Evolutionary conservation across 2,329 filamentous ascomycete genomes (phyloP), one percentile per base, ranked within the genome.

Genomic region (Penicillium nordicum): DNA sequence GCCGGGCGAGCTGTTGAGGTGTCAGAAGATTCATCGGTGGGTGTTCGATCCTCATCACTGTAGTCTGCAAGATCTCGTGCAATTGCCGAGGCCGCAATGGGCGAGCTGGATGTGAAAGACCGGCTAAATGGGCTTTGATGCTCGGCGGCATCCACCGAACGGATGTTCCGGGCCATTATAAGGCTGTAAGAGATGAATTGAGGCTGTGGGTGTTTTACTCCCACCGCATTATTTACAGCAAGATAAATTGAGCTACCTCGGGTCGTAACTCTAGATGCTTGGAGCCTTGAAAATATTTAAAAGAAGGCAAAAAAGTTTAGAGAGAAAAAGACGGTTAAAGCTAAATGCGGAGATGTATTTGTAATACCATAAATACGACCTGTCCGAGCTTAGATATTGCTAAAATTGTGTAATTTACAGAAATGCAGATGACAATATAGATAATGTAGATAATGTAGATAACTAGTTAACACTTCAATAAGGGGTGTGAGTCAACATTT

Each of bases 41-140:
- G 77, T 70, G 50, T 74, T 43, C 58, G 70, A 63, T 84, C 83
- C 50, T 84, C 80, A 34, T 86, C 84, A 4, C 82, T 80, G 58
- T 84, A 87, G 49, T 84, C 83, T 36, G 85, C 86, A 8, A 90
- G 75, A 69, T 91, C 88, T 37, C 83, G 79, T 7, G 85, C 85
- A 55, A 91, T 78, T 34, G 84, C 82, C 30, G 83, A 82, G 60
- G 88, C 84, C 1, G 85, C 87, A 46, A 88, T 78, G 23, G 87
- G 86, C n/a, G 87, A 88, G 29, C 79, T 77, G 23, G 84, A 80
- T 27, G 77, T 76, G 70, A 85, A 85, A 6, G 78, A 80, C 37
- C 68, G 69, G 51, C 73, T 67, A 61, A 74, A 72, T 23, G 63
- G 59, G 42, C 61, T 60, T 49, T 67, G 64, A 40, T 67, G 62